phyloP scores from a whole-genome alignment of 192 early-diverging fungal genomes.

The Ramicandelaber brevisporus region DNA sequence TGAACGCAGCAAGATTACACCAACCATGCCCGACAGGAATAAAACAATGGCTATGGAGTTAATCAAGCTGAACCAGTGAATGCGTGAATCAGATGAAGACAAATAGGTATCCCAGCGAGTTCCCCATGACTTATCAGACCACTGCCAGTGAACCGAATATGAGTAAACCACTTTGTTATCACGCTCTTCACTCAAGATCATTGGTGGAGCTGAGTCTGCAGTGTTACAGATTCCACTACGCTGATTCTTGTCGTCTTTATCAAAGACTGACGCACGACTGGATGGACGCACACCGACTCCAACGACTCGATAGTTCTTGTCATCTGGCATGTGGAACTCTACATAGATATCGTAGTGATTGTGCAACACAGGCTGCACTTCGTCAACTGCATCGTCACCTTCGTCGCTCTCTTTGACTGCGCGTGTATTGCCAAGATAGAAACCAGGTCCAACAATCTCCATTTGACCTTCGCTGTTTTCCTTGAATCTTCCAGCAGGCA shows the following conservation, averaged over 20 bases:
- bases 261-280: constrained; percentile 20
- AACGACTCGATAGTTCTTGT: constrained; percentile 52
- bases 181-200: constrained; percentile 16
- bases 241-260: constrained; percentile 5
- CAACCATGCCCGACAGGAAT: constrained; percentile 76
- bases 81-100: constrained; percentile 63
- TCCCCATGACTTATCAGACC: constrained; percentile 40
- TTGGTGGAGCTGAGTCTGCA: constrained; percentile 12
- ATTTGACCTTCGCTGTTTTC: constrained; percentile 21
- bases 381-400: constrained; percentile 1
- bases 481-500: constrained; percentile 47
- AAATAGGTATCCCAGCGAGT: constrained; percentile 74
- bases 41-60: constrained; percentile 87
- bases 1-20: constrained; percentile 66
- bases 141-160: constrained; percentile 32
- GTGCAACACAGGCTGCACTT: constrained; percentile 25
- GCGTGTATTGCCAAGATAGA: constrained; percentile 35
- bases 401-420: background rate
- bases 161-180: constrained; percentile 27
- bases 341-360: constrained; percentile 80
- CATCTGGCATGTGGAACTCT: constrained; percentile 44
- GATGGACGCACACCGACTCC: constrained; percentile 54
- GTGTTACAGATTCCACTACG: too few relatives aligned
- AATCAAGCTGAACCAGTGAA: constrained; percentile 87
- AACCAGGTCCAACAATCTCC: constrained; percentile 48